Evolutionary conservation across 2,329 filamentous ascomycete species (phyloP), one percentile per base, ranked within the genome.

Genomic region (Pseudogymnoascus pannorum): DNA sequence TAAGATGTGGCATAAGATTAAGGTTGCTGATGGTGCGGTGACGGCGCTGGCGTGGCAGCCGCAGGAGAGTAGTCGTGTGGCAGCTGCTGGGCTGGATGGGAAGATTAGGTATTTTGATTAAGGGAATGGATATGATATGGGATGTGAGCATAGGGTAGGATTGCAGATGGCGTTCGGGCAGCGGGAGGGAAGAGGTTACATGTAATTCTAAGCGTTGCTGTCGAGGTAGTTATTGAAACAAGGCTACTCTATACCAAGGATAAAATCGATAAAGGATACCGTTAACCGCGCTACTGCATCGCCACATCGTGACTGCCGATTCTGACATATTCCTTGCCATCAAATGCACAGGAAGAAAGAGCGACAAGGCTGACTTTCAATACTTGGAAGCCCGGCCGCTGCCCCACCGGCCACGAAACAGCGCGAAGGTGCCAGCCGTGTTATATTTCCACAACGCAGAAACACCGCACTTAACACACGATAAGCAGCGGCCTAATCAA

Each of bases 1-100:
- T 75, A 97, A 97, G 78, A 93, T 99, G 92, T 96, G 91, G 76
- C 91, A 96, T 77, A 97, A 97, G 81, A 85, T 99, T 66, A 85
- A 89, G 75, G 92, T 91, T 22, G 86, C 90, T 63, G 92, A 91
- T 60, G 84, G 88, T 60, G 86, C 92, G 4, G 81, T 97, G 60
- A 91, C 91, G n/a, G 90, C 88, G 67, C 84, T 94, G 62, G 89
- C 89, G 73, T 99, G 94, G 93, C 92, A 97, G 75, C 92, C 93
- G n/a, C 89, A 97, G 76, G 94, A 99, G 80, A 94, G 88, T 16
- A 94, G 89, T 72, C 97, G 97, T 80, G 86, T 97, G 35, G 89
- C 88, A 1, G 95, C 92, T 29, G 95, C 92, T 11, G 94, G 94
- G 18, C 75, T 95, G 75, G 91, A 96, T 69, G 93, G 94, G 4